Evolutionary conservation across 164 flowering plant genomes (phyloP).

Genomic region (Euptelea pleiosperma): DNA sequence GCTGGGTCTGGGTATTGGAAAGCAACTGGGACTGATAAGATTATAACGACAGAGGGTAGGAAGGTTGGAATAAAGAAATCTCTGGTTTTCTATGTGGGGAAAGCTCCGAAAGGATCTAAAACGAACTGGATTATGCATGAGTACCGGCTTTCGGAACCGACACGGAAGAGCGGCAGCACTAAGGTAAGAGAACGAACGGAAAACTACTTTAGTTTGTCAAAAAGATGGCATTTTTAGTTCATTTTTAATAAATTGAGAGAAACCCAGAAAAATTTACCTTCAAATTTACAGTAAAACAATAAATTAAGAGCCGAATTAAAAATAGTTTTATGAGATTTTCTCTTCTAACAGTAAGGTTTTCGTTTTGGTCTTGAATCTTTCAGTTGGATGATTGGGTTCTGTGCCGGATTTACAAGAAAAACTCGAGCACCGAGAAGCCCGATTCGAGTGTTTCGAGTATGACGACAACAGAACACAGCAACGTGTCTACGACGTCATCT

Average conservation of each 20-base stretch:
- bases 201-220: no score
- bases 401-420: constrained; percentile 78
- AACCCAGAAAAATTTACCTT: no score
- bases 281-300: no score
- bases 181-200: constrained; percentile 52
- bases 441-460: constrained; percentile 12
- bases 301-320: no score
- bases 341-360: no score
- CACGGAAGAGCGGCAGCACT: constrained; percentile 46
- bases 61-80: constrained; percentile 88
- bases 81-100: constrained; percentile 74
- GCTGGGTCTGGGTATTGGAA: constrained; percentile 95
- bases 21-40: constrained; percentile 86
- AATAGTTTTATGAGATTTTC: no score
- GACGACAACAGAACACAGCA: constrained; percentile 43
- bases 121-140: constrained; percentile 98
- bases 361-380: constrained; percentile 10
- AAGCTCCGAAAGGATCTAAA: constrained; percentile 84
- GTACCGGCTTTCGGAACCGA: constrained; percentile 54
- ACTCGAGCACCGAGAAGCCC: constrained; percentile 40
- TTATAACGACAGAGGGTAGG: constrained; percentile 57
- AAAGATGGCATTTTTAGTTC: no score
- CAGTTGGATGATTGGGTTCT: constrained; percentile 91
- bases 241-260: no score
- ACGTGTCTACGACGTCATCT: constrained; percentile 39